Percentiles rank a stretch among this genome's conserved stretches.
These are phyloP conservation scores for Boletus eberwhitei DNA, from an alignment of 768 basidiomycete genomes.

Conservation along the genomic window DNA sequence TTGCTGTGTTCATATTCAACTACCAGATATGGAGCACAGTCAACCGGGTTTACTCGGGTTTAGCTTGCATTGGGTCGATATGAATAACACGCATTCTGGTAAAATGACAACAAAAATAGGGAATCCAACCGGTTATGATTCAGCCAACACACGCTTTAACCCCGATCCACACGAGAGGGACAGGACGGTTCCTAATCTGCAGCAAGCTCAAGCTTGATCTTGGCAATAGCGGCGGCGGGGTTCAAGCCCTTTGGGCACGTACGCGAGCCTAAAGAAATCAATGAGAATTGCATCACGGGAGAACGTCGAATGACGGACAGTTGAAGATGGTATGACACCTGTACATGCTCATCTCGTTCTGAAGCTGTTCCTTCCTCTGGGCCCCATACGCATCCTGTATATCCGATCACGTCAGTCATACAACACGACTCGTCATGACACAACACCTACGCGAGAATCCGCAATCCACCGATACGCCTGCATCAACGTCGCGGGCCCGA, in stretches of 20 bases:
- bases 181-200: constrained; percentile 45
- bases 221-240: constrained; percentile 87
- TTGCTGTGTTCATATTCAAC: background rate
- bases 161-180: background rate
- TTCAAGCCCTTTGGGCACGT: constrained; percentile 98
- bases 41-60: background rate
- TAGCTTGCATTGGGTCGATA: background rate
- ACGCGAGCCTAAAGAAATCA: constrained; percentile 56
- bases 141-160: background rate
- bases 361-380: constrained; percentile 85
- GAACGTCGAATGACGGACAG: constrained; percentile 45
- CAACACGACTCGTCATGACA: background rate
- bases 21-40: background rate
- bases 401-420: background rate
- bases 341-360: constrained; percentile 96
- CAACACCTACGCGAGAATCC: constrained; percentile 74
- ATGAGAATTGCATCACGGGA: background rate
- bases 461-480: constrained; percentile 98
- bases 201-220: constrained; percentile 90
- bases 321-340: constrained; percentile 99
- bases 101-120: background rate
- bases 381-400: constrained; percentile 69
- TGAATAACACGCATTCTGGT: background rate
- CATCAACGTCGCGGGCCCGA: constrained; percentile 96
- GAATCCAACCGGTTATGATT: background rate